phyloP scores from a whole-genome alignment of 2,329 filamentous ascomycete genomes.

The Pestalotiopsis fici region DNA sequence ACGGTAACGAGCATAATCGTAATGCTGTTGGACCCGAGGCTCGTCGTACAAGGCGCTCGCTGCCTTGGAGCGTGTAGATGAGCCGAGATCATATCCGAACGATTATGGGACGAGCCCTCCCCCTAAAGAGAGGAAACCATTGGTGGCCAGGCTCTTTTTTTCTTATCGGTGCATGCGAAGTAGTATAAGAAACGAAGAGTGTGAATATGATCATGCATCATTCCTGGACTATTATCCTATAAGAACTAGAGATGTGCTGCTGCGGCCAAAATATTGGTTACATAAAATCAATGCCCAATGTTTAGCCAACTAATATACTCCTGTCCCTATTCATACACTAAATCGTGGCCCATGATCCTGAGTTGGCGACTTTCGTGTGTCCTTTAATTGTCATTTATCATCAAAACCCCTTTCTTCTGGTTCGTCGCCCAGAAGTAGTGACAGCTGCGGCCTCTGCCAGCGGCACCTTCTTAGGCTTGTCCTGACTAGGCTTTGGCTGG shows the following conservation, averaged over 20 bases:
- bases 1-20: background rate
- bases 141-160: background rate
- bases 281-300: background rate
- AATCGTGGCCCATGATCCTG: background rate
- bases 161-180: background rate
- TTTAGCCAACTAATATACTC: background rate
- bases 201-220: background rate
- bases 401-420: constrained; percentile 3
- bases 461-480: background rate
- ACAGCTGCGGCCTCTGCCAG: background rate
- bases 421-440: background rate
- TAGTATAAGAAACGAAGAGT: background rate
- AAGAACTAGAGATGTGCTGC: background rate
- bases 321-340: background rate
- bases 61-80: background rate
- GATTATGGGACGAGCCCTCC: background rate
- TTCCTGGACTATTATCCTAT: background rate
- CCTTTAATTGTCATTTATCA: background rate
- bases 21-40: background rate
- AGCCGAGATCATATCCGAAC: background rate
- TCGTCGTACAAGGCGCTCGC: background rate
- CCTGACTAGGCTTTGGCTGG: background rate
- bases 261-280: background rate
- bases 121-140: background rate
- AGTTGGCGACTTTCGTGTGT: background rate